phyloP scores from a whole-genome alignment of 352 stramenopile genomes.

The Globisporangium acanthophoron region DNA sequence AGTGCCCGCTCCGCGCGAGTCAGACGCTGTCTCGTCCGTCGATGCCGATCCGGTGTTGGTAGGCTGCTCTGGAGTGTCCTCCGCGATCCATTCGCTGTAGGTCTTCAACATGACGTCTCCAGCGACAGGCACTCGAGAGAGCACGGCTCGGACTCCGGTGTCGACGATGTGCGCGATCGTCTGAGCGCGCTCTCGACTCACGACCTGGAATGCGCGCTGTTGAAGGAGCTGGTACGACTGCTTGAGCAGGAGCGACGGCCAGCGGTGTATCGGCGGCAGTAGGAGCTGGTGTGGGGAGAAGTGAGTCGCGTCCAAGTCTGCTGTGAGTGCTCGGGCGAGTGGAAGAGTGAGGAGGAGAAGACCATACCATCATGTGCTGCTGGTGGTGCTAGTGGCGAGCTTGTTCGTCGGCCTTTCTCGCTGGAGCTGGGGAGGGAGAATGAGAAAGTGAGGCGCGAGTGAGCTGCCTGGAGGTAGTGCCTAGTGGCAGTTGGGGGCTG shows the following conservation, averaged over 20 bases:
- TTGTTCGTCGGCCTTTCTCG: neutral
- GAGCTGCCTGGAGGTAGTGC: no score
- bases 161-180: conserved; percentile 2
- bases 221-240: conserved; percentile 1
- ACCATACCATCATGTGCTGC: no score
- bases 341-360: neutral
- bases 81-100: conserved; percentile 11
- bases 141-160: neutral
- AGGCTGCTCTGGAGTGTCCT: neutral
- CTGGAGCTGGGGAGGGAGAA: neutral
- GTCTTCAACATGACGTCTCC: conserved; percentile 11
- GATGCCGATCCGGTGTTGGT: neutral
- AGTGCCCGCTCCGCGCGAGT: neutral
- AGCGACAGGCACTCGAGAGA: conserved; percentile 5
- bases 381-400: no score
- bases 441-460: neutral
- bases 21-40: neutral
- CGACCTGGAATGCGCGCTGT: neutral
- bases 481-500: neutral
- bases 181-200: neutral
- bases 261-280: conserved; percentile 5
- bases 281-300: conserved; percentile 3
- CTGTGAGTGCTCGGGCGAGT: neutral
- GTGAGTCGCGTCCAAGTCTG: neutral
- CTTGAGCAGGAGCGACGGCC: conserved; percentile 5